Evolutionary conservation across 2,329 filamentous ascomycete species (phyloP).

Genomic region (Apiospora arundinis): DNA sequence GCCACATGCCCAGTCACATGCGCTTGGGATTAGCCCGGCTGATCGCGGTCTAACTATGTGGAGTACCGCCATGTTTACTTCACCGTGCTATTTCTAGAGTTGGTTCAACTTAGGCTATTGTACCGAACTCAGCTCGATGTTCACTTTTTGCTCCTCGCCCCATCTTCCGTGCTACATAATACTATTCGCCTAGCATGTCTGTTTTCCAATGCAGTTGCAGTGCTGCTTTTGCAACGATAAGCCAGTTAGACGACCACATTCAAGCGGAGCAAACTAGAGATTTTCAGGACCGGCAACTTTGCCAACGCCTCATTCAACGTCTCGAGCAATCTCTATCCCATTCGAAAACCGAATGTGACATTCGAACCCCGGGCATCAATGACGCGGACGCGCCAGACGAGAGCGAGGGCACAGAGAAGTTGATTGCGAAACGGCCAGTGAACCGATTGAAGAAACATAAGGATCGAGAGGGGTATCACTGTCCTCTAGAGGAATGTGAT

Average conservation of each 20-base stretch:
- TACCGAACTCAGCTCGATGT: too few species aligned
- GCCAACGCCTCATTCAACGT: background rate
- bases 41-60: background rate
- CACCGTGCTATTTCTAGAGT: background rate
- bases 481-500: background rate
- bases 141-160: background rate
- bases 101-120: too few species aligned
- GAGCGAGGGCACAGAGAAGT: background rate
- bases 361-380: background rate
- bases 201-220: background rate
- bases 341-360: background rate
- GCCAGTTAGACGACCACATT: background rate
- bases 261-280: background rate
- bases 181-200: background rate
- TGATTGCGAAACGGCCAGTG: background rate
- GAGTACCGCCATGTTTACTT: background rate
- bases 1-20: background rate
- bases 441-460: background rate
- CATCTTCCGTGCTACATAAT: background rate
- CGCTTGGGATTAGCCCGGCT: background rate
- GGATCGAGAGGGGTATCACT: background rate
- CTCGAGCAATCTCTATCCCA: background rate
- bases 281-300: background rate
- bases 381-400: background rate
- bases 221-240: background rate